Percentiles rank a stretch among this genome's conserved stretches.
These are phyloP conservation scores for Fusarium sp. DNA, from an alignment of 2,329 filamentous ascomycete species.

Conservation along the genomic window DNA sequence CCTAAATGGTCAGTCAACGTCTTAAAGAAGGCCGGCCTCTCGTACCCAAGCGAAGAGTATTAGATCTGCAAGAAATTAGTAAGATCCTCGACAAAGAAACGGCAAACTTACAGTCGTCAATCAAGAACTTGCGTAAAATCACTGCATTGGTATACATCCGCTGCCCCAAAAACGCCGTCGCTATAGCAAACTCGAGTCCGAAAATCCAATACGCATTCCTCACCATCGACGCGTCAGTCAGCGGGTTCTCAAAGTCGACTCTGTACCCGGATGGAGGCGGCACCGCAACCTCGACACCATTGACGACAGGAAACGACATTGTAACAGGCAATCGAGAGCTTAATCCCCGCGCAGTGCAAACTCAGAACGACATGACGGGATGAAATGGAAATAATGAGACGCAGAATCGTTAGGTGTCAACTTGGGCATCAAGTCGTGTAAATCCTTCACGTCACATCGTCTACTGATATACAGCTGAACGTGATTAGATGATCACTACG, in stretches of 20 bases:
- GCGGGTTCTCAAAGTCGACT: background rate
- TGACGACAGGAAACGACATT: constrained; percentile 8
- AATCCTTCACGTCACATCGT: background rate
- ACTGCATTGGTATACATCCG: constrained; percentile 19
- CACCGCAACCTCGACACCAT: constrained; percentile 11
- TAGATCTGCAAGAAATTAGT: background rate
- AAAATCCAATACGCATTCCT: constrained; percentile 18
- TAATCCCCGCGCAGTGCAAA: background rate
- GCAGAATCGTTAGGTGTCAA: background rate
- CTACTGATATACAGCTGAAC: background rate
- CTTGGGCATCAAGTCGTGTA: background rate
- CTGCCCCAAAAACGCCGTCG: constrained; percentile 2
- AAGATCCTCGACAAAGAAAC: fast-evolving
- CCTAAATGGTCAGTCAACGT: background rate
- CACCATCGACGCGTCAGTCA: constrained; percentile 3
- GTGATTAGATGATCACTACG: background rate
- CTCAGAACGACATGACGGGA: background rate
- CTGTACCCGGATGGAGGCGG: background rate
- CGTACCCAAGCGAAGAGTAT: constrained; percentile 9
- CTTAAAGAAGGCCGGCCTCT: fast-evolving
- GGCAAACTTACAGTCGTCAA: constrained; percentile 1
- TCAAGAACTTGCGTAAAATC: background rate
- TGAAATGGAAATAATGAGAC: background rate
- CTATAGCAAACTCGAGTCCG: background rate
- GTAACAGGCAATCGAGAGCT: background rate